A percentile compares a stretch with the other conserved stretches of the same genome.
phyloP scores from a whole-genome alignment of 129 eudicot species.

The Centella asiatica region DNA sequence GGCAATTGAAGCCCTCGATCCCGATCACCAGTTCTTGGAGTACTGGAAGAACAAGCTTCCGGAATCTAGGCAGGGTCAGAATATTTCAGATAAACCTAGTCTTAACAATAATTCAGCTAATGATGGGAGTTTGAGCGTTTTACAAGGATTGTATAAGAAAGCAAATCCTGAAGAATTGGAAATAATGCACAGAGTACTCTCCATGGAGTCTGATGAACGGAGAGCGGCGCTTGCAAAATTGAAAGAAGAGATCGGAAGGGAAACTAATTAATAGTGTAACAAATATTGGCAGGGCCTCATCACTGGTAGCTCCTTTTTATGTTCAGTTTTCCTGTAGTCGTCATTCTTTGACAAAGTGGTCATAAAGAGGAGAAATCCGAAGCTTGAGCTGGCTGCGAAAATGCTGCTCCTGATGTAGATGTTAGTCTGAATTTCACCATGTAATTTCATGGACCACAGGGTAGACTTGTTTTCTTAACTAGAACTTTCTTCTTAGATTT shows the following conservation, averaged over 20 bases:
- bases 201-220: slow-evolving; percentile 21
- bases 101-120: not conserved
- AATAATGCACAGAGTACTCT: slow-evolving; percentile 16
- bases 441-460: slow-evolving; percentile 7
- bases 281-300: not conserved
- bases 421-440: not conserved
- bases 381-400: slow-evolving; percentile 9
- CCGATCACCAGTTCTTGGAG: slow-evolving; percentile 33
- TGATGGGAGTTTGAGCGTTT: slow-evolving; percentile 6
- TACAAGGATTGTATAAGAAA: slow-evolving; percentile 23
- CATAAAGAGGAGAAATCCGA: slow-evolving; percentile 11
- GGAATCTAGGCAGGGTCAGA: slow-evolving; percentile 2
- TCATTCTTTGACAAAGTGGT: not conserved
- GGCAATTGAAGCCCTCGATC: slow-evolving; percentile 52
- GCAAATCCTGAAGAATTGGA: slow-evolving; percentile 28
- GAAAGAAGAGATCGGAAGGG: slow-evolving; percentile 23
- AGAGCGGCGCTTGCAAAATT: slow-evolving; percentile 18
- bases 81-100: not conserved
- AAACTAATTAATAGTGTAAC: too few species aligned
- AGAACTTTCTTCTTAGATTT: not conserved
- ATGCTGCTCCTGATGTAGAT: slow-evolving; percentile 8
- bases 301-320: slow-evolving; percentile 1
- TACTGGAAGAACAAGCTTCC: slow-evolving; percentile 35
- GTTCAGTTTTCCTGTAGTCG: too few species aligned
- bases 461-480: slow-evolving; percentile 7